Conservation (phyloP, 768 basidiomycete species). For the Mrakia frigida region DNA sequence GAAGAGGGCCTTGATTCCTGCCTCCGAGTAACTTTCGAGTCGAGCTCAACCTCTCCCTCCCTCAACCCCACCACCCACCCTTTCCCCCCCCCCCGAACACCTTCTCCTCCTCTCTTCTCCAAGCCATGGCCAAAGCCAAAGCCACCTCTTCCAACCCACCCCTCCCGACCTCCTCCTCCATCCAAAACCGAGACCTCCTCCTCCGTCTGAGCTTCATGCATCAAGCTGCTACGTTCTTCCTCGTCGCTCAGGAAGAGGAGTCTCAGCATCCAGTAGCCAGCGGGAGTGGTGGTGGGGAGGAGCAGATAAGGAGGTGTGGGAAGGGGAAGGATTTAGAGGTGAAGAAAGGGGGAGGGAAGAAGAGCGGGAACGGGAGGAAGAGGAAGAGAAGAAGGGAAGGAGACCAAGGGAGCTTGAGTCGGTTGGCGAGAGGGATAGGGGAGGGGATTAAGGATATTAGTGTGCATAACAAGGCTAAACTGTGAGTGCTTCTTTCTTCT, state of each 20-base stretch:
- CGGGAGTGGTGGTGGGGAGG: neutral
- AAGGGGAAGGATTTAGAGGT: conserved; percentile 29
- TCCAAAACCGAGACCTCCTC: conserved; percentile 31
- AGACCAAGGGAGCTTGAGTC: conserved; percentile 25
- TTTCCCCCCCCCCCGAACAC: neutral
- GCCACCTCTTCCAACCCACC: neutral
- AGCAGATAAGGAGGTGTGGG: neutral
- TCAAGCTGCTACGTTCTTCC: conserved; percentile 28
- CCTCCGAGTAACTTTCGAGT: neutral
- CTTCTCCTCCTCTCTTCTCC: neutral
- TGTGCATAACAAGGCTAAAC: conserved; percentile 39
- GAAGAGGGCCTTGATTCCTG: too few species aligned
- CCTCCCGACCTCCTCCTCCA: neutral
- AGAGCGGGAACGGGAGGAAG: conserved; percentile 15
- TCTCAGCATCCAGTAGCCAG: neutral
- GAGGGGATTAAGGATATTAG: conserved; percentile 36
- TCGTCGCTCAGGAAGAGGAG: conserved; percentile 12
- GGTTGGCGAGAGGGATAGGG: conserved; percentile 36
- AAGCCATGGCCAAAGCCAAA: neutral
- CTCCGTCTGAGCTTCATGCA: conserved; percentile 31
- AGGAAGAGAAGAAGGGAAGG: conserved; percentile 17
- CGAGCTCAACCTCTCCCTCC: neutral
- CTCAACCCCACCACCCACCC: neutral
- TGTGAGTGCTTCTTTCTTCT: conserved; percentile 34
- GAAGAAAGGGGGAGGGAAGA: neutral